phyloP scores from a whole-genome alignment of 73 alveolate genomes.

The Paramecium octaurelia region DNA sequence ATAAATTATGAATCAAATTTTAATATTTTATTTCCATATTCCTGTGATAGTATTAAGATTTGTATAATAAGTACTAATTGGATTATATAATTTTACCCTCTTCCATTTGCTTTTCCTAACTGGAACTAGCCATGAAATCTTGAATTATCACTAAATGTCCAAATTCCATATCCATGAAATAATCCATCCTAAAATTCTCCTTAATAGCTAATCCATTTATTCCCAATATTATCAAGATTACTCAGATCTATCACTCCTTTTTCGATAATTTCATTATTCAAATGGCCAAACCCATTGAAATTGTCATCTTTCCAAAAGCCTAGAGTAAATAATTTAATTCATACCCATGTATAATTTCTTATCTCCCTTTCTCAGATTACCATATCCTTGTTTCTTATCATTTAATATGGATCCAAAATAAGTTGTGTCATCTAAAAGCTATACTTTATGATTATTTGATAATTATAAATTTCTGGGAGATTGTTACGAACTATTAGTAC shows the following conservation, averaged over 20 bases:
- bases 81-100: not conserved
- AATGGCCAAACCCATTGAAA: constrained; percentile 14
- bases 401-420: not conserved
- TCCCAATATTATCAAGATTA: not conserved
- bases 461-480: not conserved
- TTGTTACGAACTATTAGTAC: not conserved
- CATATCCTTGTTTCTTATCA: constrained; percentile 30
- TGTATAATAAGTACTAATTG: constrained; percentile 22
- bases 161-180: constrained; percentile 33
- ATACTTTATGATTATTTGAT: not conserved
- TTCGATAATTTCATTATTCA: not conserved
- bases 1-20: not conserved
- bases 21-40: not conserved
- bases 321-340: not conserved
- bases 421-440: not conserved
- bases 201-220: constrained; percentile 11
- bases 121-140: constrained; percentile 23
- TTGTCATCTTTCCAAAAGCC: constrained; percentile 36
- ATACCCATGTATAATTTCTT: constrained; percentile 21
- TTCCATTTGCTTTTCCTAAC: not conserved
- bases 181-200: constrained; percentile 36
- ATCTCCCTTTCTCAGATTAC: not conserved
- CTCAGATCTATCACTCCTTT: not conserved
- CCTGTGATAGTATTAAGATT: not conserved
- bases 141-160: not conserved